Evolutionary conservation across 78 protist genomes (phyloP).

Genomic region (Dictyostelium purpureum): DNA sequence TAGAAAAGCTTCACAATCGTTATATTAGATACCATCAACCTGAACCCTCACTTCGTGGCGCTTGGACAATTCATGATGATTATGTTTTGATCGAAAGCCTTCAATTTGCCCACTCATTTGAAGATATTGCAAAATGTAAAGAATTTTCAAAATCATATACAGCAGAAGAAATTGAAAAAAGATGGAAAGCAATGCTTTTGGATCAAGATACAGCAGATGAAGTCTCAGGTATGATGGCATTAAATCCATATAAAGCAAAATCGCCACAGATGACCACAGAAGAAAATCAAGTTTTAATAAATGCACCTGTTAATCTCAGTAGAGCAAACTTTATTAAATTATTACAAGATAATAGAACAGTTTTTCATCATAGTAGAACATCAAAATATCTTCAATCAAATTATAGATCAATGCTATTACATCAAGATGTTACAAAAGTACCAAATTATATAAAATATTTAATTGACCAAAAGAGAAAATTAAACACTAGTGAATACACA

Average conservation of each 20-base stretch:
- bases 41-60: conserved; percentile 23
- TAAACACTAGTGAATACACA: background rate
- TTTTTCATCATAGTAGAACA: conserved; percentile 10
- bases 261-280: background rate
- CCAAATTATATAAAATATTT: conserved; percentile 19
- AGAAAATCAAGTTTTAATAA: background rate
- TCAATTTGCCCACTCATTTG: conserved; percentile 8
- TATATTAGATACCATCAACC: conserved; percentile 32
- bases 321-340: background rate
- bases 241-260: conserved; percentile 4
- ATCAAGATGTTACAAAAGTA: conserved; percentile 13
- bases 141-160: conserved; percentile 40
- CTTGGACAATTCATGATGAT: conserved; percentile 56
- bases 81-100: background rate
- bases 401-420: background rate
- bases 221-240: conserved; percentile 8
- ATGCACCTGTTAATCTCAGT: background rate
- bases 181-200: conserved; percentile 33
- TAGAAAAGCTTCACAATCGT: conserved; percentile 22
- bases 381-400: background rate
- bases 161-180: background rate
- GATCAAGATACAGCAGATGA: conserved; percentile 34
- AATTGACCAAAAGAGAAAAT: background rate
- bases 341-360: background rate
- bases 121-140: background rate